Evolutionary conservation across 176 grass and related monocot species (phyloP).

Genomic region (Chloris gayana): DNA sequence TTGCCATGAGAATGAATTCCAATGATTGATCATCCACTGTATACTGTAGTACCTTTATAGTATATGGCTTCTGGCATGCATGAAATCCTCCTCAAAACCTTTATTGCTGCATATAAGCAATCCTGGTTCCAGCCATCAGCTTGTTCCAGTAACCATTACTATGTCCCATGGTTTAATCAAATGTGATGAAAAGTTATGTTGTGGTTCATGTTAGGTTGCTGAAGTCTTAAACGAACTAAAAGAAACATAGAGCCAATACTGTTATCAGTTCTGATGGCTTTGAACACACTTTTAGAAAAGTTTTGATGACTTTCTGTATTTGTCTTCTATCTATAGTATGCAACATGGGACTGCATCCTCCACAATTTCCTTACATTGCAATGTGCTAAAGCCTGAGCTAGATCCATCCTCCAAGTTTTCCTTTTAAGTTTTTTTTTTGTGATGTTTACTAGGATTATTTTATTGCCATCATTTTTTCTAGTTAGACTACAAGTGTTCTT

Average conservation of each 20-base stretch:
- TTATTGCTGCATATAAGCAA: not conserved
- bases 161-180: not conserved
- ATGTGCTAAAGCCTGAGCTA: not conserved
- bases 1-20: not conserved
- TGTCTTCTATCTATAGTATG: not conserved
- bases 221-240: not conserved
- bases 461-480: not conserved
- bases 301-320: not conserved
- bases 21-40: not conserved
- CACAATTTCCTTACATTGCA: not conserved
- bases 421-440: not conserved
- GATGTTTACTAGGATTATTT: not conserved
- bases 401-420: not conserved
- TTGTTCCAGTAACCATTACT: not conserved
- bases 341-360: not conserved
- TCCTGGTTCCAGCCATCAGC: not conserved
- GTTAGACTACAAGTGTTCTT: not conserved
- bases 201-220: not conserved
- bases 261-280: not conserved
- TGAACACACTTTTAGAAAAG: not conserved
- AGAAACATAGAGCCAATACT: not conserved
- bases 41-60: not conserved
- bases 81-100: not conserved
- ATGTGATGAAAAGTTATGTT: not conserved
- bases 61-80: not conserved